Percentiles rank a stretch among this genome's conserved stretches.
Conservation (phyloP, 1,139 yeast genomes). For the Spathaspora sp. region DNA sequence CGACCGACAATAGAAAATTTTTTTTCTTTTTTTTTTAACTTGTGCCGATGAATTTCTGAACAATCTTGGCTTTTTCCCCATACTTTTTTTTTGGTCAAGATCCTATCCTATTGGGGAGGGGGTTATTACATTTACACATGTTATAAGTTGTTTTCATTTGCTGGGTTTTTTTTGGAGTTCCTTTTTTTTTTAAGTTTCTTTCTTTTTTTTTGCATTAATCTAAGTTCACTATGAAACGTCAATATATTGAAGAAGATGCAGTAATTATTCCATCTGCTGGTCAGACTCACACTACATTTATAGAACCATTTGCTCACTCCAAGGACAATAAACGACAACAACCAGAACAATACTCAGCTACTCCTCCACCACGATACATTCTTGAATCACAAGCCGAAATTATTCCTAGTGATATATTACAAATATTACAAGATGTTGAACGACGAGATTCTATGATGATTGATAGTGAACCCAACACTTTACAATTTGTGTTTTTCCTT, state of each 20-base stretch:
- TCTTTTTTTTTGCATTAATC: too few relatives aligned
- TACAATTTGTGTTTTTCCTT: slow-evolving; percentile 23
- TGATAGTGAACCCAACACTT: background rate
- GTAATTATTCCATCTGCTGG: background rate
- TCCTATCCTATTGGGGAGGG: background rate
- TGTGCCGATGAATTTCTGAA: background rate
- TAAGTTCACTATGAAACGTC: background rate
- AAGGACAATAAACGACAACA: background rate
- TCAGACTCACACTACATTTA: background rate
- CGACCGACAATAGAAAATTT: background rate
- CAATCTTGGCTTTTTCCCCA: background rate
- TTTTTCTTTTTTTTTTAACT: background rate
- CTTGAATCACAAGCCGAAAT: slow-evolving; percentile 4
- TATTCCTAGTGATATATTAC: slow-evolving; percentile 1
- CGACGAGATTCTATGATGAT: background rate
- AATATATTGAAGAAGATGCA: background rate
- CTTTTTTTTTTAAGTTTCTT: too few relatives aligned
- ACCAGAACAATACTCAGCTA: background rate
- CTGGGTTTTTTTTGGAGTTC: too few relatives aligned
- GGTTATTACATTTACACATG: too few relatives aligned
- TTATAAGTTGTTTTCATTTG: too few relatives aligned
- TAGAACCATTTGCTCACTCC: background rate
- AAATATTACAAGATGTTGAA: slow-evolving; percentile 2
- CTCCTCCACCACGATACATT: slow-evolving; percentile 7
- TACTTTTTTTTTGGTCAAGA: background rate